Conservation (phyloP, 1,139 yeast species). For the Ogataea hybrid region DNA sequence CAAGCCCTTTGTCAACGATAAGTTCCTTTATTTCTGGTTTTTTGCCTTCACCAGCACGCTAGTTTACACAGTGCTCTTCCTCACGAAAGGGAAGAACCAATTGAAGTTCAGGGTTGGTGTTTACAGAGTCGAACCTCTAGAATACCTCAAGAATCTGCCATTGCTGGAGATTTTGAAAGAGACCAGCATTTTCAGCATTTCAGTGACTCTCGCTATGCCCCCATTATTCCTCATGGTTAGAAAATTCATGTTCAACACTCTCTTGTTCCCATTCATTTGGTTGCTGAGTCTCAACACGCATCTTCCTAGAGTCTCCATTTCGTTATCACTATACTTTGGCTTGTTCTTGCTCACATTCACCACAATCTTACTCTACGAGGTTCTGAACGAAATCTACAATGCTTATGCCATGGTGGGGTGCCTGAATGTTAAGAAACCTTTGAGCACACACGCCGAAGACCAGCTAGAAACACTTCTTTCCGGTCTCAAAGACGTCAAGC, state of each 20-base stretch:
- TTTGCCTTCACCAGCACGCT: slow-evolving; percentile 37
- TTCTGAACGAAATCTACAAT: slow-evolving; percentile 59
- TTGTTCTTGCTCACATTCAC: slow-evolving; percentile 41
- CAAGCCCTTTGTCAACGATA: slow-evolving; percentile 60
- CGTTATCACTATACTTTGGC: slow-evolving; percentile 38
- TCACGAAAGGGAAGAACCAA: slow-evolving; percentile 59
- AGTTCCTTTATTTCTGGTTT: slow-evolving; percentile 53
- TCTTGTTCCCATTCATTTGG: slow-evolving; percentile 28
- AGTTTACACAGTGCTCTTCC: slow-evolving; percentile 52
- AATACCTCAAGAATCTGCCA: slow-evolving; percentile 20
- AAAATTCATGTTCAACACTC: slow-evolving; percentile 42
- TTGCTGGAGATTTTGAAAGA: slow-evolving; percentile 24
- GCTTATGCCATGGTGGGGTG: slow-evolving; percentile 85
- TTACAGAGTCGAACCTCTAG: slow-evolving; percentile 41
- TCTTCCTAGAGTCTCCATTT: slow-evolving; percentile 39
- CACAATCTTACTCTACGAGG: slow-evolving; percentile 53
- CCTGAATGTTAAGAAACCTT: slow-evolving; percentile 65
- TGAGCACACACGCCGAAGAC: slow-evolving; percentile 66
- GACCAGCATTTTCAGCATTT: slow-evolving; percentile 37
- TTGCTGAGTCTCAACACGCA: slow-evolving; percentile 36
- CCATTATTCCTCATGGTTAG: slow-evolving; percentile 47
- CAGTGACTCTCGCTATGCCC: slow-evolving; percentile 40
- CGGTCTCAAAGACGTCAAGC: slow-evolving; percentile 58
- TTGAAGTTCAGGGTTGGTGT: slow-evolving; percentile 50
- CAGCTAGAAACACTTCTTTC: slow-evolving; percentile 72